phyloP scores from a whole-genome alignment of 352 stramenopile genomes.

The Phytophthora ramorum region DNA sequence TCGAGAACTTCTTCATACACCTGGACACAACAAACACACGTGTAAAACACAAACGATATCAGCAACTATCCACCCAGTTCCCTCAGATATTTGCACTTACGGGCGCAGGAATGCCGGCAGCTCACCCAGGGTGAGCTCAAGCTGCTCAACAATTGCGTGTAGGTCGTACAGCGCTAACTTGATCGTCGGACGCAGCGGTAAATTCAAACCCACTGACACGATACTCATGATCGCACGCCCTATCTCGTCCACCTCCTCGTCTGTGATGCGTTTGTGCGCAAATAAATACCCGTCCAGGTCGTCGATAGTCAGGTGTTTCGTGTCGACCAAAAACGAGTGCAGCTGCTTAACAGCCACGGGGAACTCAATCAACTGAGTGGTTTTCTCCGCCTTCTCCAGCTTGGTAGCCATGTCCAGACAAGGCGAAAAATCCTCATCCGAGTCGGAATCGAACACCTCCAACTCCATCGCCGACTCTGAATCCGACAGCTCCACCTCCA shows the following conservation, averaged over 20 bases:
- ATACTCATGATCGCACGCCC: constrained; percentile 23
- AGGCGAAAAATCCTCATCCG: constrained; percentile 24
- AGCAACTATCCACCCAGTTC: background rate
- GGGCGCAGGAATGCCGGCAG: constrained; percentile 27
- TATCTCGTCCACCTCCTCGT: constrained; percentile 30
- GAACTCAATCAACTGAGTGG: constrained; percentile 30
- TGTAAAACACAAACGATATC: background rate
- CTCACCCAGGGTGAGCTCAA: constrained; percentile 22
- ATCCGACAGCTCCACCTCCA: constrained; percentile 15
- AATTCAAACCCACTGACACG: constrained; percentile 24
- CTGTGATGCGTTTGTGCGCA: constrained; percentile 26
- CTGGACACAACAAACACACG: constrained; percentile 10
- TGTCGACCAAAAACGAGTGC: constrained; percentile 28
- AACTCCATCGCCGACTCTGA: constrained; percentile 27
- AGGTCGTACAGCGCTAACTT: constrained; percentile 31
- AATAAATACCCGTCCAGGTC: constrained; percentile 42
- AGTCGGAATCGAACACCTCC: constrained; percentile 34
- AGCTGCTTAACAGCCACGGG: constrained; percentile 33
- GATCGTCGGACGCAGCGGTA: constrained; percentile 24
- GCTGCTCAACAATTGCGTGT: constrained; percentile 24
- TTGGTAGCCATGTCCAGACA: constrained; percentile 26
- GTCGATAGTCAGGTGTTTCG: constrained; percentile 23
- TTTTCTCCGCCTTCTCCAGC: constrained; percentile 14
- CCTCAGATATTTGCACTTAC: constrained; percentile 25
- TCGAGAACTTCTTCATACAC: constrained; percentile 10